These are phyloP conservation scores for Vigna nakashimae DNA, from an alignment of 306 rosid genomes.

Conservation along the genomic window DNA sequence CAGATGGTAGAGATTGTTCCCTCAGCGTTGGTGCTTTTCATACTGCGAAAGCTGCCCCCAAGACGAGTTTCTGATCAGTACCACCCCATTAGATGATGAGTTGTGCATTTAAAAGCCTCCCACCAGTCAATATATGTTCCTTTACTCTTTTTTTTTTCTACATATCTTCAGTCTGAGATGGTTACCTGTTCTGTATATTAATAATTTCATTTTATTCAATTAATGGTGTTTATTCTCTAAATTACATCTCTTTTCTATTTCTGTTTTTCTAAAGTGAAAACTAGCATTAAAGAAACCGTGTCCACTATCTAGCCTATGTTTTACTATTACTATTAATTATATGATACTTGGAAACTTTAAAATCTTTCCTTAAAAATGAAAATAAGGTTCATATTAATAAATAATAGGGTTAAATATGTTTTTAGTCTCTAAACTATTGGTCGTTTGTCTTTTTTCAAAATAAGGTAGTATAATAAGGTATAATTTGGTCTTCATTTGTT, in stretches of 20 bases:
- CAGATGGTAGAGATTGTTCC: constrained; percentile 85
- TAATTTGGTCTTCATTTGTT: too few relatives aligned
- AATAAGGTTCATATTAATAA: too few relatives aligned
- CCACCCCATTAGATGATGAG: constrained; percentile 73
- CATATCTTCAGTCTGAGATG: constrained; percentile 27
- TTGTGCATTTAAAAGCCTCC: constrained; percentile 38
- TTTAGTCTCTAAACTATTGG: too few relatives aligned
- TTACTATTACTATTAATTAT: too few relatives aligned
- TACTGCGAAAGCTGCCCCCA: constrained; percentile 77
- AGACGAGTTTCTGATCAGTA: constrained; percentile 75
- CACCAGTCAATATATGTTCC: not conserved
- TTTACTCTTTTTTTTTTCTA: not conserved
- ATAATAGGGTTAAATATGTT: too few relatives aligned
- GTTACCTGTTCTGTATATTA: constrained; percentile 47
- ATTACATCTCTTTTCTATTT: not conserved
- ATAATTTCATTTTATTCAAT: constrained; percentile 39
- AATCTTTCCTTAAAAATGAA: too few relatives aligned
- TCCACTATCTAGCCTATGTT: too few relatives aligned
- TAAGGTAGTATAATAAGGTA: too few relatives aligned
- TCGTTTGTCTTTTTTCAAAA: too few relatives aligned
- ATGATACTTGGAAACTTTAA: too few relatives aligned
- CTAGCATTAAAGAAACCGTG: not conserved
- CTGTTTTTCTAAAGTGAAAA: not conserved
- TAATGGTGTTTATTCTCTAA: constrained; percentile 3
- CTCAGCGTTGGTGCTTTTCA: constrained; percentile 73